Conservation (phyloP, 2,329 filamentous ascomycete genomes). For the Fusarium keratoplasticum region DNA sequence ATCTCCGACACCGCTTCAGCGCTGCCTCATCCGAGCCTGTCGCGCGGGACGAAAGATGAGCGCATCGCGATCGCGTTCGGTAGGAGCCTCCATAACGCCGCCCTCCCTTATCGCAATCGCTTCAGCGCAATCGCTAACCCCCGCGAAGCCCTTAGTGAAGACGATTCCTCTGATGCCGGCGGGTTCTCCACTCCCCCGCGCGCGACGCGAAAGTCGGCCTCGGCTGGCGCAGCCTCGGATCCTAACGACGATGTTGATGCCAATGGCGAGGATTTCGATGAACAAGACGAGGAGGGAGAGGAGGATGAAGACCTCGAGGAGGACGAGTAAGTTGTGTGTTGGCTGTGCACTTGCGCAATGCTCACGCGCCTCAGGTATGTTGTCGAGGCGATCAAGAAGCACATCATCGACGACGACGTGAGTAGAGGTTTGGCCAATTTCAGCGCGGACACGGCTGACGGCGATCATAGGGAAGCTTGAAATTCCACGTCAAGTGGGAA, state of each 20-base stretch:
- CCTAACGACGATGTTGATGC: conserved; percentile 44
- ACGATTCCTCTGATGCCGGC: conserved; percentile 49
- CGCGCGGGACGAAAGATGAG: conserved; percentile 4
- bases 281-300: conserved; percentile 50
- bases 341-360: conserved; percentile 20
- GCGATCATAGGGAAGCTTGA: conserved; percentile 57
- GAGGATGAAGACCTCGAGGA: conserved; percentile 56
- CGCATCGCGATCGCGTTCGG: conserved; percentile 16
- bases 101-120: conserved; percentile 4
- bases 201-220: conserved; percentile 42
- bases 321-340: conserved; percentile 54
- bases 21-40: neutral
- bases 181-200: conserved; percentile 41
- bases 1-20: neutral
- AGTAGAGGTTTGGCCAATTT: conserved; percentile 27
- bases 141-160: conserved; percentile 52
- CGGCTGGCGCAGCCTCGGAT: conserved; percentile 26
- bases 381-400: conserved; percentile 78
- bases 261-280: conserved; percentile 42
- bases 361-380: conserved; percentile 66
- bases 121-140: conserved; percentile 30
- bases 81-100: neutral
- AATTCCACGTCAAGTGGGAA: conserved; percentile 84
- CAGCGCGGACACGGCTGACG: neutral
- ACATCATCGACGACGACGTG: conserved; percentile 70